Evolutionary conservation across 768 basidiomycete genomes (phyloP).

Genomic region (Filobasidium floriforme): DNA sequence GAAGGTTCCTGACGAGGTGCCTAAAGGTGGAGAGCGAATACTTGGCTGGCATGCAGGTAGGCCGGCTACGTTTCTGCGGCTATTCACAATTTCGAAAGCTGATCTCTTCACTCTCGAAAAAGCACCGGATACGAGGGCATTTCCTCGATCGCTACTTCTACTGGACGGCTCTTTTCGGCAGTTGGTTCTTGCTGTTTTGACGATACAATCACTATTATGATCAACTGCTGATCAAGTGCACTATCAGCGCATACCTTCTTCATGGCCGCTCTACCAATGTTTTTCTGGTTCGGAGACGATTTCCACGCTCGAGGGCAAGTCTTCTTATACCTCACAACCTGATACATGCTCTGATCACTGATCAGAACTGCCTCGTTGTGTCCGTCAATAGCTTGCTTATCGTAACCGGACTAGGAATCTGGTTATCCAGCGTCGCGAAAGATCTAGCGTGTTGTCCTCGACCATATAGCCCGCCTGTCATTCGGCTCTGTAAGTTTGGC

Average conservation of each 20-base stretch:
- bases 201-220: not conserved
- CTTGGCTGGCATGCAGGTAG: constrained; percentile 38
- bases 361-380: not conserved
- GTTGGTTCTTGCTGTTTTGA: constrained; percentile 27
- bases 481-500: constrained; percentile 64
- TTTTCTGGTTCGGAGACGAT: constrained; percentile 79
- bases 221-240: not conserved
- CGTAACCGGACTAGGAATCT: constrained; percentile 71
- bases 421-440: constrained; percentile 77
- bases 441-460: constrained; percentile 84
- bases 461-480: constrained; percentile 82
- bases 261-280: constrained; percentile 74
- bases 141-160: constrained; percentile 41
- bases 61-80: not conserved
- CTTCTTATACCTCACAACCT: not conserved
- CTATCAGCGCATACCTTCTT: constrained; percentile 56
- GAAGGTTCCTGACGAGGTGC: constrained; percentile 30
- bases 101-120: not conserved
- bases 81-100: not conserved
- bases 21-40: constrained; percentile 34
- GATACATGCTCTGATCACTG: not conserved
- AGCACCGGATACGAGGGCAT: constrained; percentile 25
- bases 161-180: constrained; percentile 45
- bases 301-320: constrained; percentile 66
- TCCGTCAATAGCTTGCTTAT: constrained; percentile 54